These are phyloP conservation scores for Leccinum sublutescens DNA, from an alignment of 768 basidiomycete species.

Conservation along the genomic window DNA sequence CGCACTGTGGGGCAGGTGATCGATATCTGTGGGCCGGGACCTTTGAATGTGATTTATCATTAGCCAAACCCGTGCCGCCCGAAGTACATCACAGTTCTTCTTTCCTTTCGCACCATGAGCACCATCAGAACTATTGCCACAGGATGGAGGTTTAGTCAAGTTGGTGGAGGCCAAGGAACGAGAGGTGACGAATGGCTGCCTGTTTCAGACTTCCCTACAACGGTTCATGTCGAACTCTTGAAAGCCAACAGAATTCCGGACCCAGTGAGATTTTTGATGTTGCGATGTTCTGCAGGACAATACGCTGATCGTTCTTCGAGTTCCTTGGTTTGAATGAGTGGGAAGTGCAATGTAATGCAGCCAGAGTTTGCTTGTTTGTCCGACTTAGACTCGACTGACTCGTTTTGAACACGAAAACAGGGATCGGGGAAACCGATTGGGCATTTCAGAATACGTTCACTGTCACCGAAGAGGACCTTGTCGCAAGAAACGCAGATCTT, in stretches of 20 bases:
- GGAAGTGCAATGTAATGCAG: constrained; percentile 77
- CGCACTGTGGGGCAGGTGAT: neutral
- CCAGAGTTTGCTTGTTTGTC: neutral
- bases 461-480: constrained; percentile 46
- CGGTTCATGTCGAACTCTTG: constrained; percentile 83
- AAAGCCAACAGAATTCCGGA: constrained; percentile 74
- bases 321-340: constrained; percentile 80
- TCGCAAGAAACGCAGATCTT: constrained; percentile 57
- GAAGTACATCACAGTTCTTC: neutral
- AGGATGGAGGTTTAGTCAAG: constrained; percentile 68
- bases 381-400: neutral
- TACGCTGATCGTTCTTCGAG: constrained; percentile 36
- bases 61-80: neutral
- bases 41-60: neutral
- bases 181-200: constrained; percentile 65
- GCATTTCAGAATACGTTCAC: constrained; percentile 69
- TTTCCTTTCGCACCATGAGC: constrained; percentile 15
- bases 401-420: constrained; percentile 46
- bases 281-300: neutral
- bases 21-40: neutral
- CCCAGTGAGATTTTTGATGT: constrained; percentile 57
- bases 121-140: constrained; percentile 31
- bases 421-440: constrained; percentile 90
- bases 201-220: constrained; percentile 72
- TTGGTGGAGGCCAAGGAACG: constrained; percentile 58